A percentile compares a stretch with the other conserved stretches of the same genome.
Evolutionary conservation across 208 protist species (phyloP).

Genomic region (Endotrypanum monterogeii): DNA sequence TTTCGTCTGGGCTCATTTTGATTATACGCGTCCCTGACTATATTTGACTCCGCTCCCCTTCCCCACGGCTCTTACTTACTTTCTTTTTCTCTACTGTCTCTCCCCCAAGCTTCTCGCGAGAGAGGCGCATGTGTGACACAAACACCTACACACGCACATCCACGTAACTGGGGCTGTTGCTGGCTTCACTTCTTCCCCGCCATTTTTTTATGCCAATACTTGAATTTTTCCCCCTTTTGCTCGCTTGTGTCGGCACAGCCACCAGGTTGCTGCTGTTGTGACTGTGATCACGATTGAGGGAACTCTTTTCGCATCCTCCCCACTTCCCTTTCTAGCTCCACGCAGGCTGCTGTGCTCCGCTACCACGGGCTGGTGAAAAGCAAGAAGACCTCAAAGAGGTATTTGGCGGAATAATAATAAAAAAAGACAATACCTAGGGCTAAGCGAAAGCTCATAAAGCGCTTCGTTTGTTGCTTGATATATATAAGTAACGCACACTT

Average conservation of each 20-base stretch:
- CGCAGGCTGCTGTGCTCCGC: neutral
- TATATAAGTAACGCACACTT: neutral
- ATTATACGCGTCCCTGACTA: neutral
- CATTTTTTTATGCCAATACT: too few relatives aligned
- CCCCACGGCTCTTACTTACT: neutral
- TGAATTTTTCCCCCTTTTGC: too few relatives aligned
- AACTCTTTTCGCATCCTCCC: neutral
- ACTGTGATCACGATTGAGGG: too few relatives aligned
- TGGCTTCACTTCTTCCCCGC: too few relatives aligned
- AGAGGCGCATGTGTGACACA: too few relatives aligned
- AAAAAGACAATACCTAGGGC: neutral
- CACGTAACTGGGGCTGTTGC: too few relatives aligned
- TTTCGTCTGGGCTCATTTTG: neutral
- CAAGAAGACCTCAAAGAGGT: neutral
- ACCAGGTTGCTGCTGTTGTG: too few relatives aligned
- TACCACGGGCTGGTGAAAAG: neutral
- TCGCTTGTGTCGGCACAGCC: too few relatives aligned
- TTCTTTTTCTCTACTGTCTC: too few relatives aligned
- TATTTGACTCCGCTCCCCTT: neutral
- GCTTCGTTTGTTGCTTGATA: neutral
- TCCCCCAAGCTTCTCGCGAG: too few relatives aligned
- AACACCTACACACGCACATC: too few relatives aligned
- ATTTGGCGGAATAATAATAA: too few relatives aligned
- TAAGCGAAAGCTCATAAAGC: neutral
- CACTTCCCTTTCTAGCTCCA: neutral